Conservation (phyloP, 78 protist genomes). For the Trichosphaerium sp. region DNA sequence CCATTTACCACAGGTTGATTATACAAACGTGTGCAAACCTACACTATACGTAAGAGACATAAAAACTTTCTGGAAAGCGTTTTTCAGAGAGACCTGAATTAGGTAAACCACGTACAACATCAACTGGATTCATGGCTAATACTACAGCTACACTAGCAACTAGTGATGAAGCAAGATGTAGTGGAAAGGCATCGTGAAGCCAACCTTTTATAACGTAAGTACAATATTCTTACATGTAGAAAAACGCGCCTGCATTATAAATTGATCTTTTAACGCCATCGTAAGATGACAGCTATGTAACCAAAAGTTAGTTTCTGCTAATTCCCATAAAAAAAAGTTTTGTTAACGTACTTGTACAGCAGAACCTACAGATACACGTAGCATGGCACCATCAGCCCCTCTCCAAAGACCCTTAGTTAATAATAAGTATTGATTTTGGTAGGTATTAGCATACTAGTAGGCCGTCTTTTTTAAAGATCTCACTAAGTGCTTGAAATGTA, state of each 20-base stretch:
- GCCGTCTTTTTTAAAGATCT: not conserved
- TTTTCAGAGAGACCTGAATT: too few species aligned
- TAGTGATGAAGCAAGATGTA: not conserved
- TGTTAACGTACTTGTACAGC: constrained; percentile 17
- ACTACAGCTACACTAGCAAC: not conserved
- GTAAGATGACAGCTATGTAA: too few species aligned
- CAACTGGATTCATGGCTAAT: constrained; percentile 15
- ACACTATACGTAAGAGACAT: too few species aligned
- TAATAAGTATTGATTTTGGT: too few species aligned
- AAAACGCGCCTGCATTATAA: too few species aligned
- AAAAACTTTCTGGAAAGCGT: too few species aligned
- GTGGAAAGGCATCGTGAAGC: constrained; percentile 8
- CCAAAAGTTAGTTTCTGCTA: too few species aligned
- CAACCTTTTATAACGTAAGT: too few species aligned
- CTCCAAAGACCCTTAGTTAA: constrained; percentile 14
- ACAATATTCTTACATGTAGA: too few species aligned
- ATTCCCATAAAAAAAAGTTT: too few species aligned
- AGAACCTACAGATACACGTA: constrained; percentile 15
- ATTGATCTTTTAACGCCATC: too few species aligned
- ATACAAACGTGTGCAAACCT: constrained; percentile 31
- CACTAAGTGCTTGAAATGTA: not conserved
- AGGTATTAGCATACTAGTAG: too few species aligned
- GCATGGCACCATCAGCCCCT: constrained; percentile 1
- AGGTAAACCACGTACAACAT: constrained; percentile 29
- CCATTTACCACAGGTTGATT: constrained; percentile 12